Conservation (phyloP, 306 rosid genomes). For the Pterocarpus santalinus region DNA sequence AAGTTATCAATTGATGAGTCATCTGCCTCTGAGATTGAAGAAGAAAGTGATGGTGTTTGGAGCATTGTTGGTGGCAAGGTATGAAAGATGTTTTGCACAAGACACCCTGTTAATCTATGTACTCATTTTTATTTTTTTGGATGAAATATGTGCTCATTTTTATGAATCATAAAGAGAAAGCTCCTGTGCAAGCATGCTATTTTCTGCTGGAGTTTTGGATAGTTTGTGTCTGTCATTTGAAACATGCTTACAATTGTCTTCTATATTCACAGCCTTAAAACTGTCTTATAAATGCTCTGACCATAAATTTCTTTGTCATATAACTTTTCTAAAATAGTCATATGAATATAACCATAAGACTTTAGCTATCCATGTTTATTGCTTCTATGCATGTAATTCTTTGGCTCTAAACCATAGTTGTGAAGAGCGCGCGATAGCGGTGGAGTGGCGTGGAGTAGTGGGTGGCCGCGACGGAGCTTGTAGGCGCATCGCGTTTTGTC, state of each 20-base stretch:
- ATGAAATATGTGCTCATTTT: too few species aligned
- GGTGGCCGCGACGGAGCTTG: too few species aligned
- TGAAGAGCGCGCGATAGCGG: too few species aligned
- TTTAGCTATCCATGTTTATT: not conserved
- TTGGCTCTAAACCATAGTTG: constrained; percentile 1
- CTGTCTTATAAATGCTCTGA: not conserved
- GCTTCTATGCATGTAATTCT: too few species aligned
- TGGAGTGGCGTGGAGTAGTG: too few species aligned
- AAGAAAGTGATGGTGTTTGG: constrained; percentile 83
- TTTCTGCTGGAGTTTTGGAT: constrained; percentile 32
- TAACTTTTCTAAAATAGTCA: not conserved
- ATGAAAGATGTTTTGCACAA: constrained; percentile 44
- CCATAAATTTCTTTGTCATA: not conserved
- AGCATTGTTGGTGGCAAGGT: constrained; percentile 98
- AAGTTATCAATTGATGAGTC: constrained; percentile 84
- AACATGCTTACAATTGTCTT: constrained; percentile 20
- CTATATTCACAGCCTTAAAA: not conserved
- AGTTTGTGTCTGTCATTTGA: constrained; percentile 23
- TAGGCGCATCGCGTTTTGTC: too few species aligned
- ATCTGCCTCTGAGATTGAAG: constrained; percentile 83
- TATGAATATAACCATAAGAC: not conserved
- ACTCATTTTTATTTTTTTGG: not conserved
- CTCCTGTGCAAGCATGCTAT: constrained; percentile 8
- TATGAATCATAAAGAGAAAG: not conserved
- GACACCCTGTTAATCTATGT: constrained; percentile 30